These are phyloP conservation scores for Trametes sanguinea DNA, from an alignment of 768 basidiomycete species.

Conservation along the genomic window DNA sequence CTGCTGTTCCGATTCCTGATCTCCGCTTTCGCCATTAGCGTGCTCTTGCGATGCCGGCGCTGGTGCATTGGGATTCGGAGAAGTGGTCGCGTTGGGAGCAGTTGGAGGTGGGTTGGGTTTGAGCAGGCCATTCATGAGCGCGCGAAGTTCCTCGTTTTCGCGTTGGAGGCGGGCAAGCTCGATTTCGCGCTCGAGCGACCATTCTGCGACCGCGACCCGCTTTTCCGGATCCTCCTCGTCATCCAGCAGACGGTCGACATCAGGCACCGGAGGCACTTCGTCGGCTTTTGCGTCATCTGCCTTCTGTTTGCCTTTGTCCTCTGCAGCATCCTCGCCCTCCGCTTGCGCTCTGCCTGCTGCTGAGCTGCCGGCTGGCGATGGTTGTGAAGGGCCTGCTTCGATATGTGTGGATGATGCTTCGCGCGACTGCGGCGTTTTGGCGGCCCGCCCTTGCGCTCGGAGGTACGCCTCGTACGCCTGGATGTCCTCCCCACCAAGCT, in stretches of 20 bases:
- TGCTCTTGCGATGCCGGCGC: conserved; percentile 5
- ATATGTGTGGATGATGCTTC: conserved; percentile 7
- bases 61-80: not conserved
- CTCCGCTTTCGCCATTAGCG: not conserved
- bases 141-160: conserved; percentile 83
- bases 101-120: not conserved
- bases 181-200: conserved; percentile 85
- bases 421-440: conserved; percentile 2
- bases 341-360: not conserved
- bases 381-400: not conserved
- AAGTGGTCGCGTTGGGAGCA: not conserved
- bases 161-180: conserved; percentile 85
- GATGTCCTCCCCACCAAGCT: conserved; percentile 65
- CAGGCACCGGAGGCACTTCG: not conserved
- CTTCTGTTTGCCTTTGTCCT: conserved; percentile 8
- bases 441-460: conserved; percentile 1
- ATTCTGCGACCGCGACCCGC: conserved; percentile 52
- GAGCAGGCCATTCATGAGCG: conserved; percentile 48
- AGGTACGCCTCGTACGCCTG: conserved; percentile 22
- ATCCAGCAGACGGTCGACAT: conserved; percentile 16
- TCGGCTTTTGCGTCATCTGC: conserved; percentile 12
- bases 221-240: conserved; percentile 34
- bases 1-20: conserved; percentile 1
- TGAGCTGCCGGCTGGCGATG: not conserved
- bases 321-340: not conserved